Percentiles rank a stretch among this genome's conserved stretches.
Conservation (phyloP, 2,329 filamentous ascomycete species). For the Penicillium rolfsii region DNA sequence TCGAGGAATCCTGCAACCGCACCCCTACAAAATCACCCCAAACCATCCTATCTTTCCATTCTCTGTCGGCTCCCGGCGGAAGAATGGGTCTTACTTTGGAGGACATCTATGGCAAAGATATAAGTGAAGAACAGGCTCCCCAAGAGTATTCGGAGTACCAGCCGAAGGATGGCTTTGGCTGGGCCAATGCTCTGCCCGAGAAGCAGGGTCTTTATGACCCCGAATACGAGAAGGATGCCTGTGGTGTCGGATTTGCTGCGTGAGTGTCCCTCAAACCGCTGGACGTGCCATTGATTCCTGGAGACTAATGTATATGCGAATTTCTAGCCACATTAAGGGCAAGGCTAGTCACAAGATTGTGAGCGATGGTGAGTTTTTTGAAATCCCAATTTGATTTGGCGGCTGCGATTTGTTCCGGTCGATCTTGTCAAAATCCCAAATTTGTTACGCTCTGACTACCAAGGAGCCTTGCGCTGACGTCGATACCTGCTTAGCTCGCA, state of each 20-base stretch:
- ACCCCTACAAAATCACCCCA: constrained; percentile 3
- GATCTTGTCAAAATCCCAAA: not conserved
- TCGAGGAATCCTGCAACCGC: constrained; percentile 8
- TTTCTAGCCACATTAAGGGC: constrained; percentile 83
- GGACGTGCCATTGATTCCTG: constrained; percentile 9
- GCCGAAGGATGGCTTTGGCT: constrained; percentile 72
- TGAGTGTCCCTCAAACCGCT: constrained; percentile 53
- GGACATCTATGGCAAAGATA: constrained; percentile 52
- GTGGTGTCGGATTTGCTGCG: constrained; percentile 98
- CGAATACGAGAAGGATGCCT: constrained; percentile 96
- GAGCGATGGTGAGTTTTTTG: constrained; percentile 77
- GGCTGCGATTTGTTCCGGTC: not conserved
- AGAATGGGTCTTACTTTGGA: constrained; percentile 57
- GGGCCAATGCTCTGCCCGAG: constrained; percentile 93
- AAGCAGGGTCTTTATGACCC: constrained; percentile 99
- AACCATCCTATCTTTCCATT: constrained; percentile 34
- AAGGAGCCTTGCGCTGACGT: constrained; percentile 15
- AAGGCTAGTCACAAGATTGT: constrained; percentile 97
- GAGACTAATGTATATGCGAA: constrained; percentile 5
- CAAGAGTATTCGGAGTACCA: constrained; percentile 58
- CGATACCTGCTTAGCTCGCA: constrained; percentile 65
- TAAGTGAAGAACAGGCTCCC: constrained; percentile 48
- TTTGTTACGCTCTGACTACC: not conserved
- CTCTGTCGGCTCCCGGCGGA: constrained; percentile 49
- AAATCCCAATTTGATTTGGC: not conserved